Conservation (phyloP, 106 monocot species). For the Iris macrosiphon region DNA sequence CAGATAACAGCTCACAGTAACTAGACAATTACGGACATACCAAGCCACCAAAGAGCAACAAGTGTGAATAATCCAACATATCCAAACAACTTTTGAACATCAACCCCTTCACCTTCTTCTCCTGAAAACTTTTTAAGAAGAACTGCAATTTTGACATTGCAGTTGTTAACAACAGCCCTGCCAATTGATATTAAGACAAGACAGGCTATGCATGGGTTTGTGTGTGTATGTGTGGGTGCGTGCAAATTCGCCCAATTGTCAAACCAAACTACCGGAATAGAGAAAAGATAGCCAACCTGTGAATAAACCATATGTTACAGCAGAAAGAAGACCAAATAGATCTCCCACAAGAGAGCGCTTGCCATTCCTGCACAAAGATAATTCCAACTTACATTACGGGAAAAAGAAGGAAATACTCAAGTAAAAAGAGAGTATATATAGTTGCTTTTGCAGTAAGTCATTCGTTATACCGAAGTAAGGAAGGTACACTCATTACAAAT, state of each 20-base stretch:
- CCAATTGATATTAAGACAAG: not conserved
- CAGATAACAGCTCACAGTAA: no score
- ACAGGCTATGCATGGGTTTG: no score
- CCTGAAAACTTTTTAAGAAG: slow-evolving; percentile 95
- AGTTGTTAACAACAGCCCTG: not conserved
- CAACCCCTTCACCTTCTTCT: slow-evolving; percentile 83
- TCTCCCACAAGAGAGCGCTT: slow-evolving; percentile 78
- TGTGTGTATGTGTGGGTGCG: no score
- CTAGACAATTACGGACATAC: slow-evolving; percentile 31
- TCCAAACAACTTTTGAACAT: slow-evolving; percentile 98
- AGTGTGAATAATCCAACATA: slow-evolving; percentile 91
- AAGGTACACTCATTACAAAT: not conserved
- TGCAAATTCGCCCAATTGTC: no score
- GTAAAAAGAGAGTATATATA: no score
- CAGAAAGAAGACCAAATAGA: slow-evolving; percentile 96
- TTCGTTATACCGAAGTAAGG: no score
- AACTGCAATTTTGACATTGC: slow-evolving; percentile 40
- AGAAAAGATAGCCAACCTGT: slow-evolving; percentile 46
- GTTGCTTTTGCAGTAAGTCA: not conserved
- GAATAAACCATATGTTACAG: slow-evolving; percentile 86
- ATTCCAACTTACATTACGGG: not conserved
- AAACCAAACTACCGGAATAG: not conserved
- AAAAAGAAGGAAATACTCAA: not conserved
- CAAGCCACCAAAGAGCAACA: slow-evolving; percentile 94
- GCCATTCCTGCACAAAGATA: slow-evolving; percentile 38